phyloP scores from a whole-genome alignment of 2,329 filamentous ascomycete genomes.

The Fusarium cicatricum region DNA sequence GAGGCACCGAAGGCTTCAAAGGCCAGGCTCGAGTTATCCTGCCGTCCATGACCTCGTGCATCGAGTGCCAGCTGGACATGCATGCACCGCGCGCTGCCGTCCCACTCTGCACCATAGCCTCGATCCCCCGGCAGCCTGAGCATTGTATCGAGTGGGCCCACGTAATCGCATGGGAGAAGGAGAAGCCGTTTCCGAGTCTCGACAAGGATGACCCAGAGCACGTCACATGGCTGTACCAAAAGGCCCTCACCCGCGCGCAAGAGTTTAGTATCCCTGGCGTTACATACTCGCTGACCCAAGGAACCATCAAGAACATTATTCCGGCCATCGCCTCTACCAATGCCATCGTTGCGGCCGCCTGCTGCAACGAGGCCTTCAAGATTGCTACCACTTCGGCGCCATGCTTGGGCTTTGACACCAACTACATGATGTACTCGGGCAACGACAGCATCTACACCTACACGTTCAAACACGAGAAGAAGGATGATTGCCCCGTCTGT shows the following conservation, averaged over 20 bases:
- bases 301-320: conserved; percentile 99
- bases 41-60: conserved; percentile 92
- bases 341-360: conserved; percentile 92
- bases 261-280: conserved; percentile 94
- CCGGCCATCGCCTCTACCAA: conserved; percentile 98
- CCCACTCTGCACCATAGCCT: conserved; percentile 93
- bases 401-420: conserved; percentile 77
- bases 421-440: conserved; percentile 99
- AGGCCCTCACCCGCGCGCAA: conserved; percentile 79
- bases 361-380: conserved; percentile 97
- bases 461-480: conserved; percentile 94
- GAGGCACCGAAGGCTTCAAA: conserved; percentile 98
- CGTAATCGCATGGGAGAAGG: conserved; percentile 94
- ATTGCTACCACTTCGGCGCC: conserved; percentile 86
- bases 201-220: conserved; percentile 98
- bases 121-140: conserved; percentile 94
- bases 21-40: conserved; percentile 93
- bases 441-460: conserved; percentile 97
- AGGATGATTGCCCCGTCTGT: conserved; percentile 94
- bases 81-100: conserved; percentile 97
- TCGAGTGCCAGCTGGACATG: conserved; percentile 99
- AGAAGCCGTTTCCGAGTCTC: conserved; percentile 82
- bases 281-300: conserved; percentile 94
- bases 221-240: conserved; percentile 94
- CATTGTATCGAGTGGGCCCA: conserved; percentile 99